Conservation (phyloP, 352 stramenopile genomes). For the Phytophthora fragariae region DNA sequence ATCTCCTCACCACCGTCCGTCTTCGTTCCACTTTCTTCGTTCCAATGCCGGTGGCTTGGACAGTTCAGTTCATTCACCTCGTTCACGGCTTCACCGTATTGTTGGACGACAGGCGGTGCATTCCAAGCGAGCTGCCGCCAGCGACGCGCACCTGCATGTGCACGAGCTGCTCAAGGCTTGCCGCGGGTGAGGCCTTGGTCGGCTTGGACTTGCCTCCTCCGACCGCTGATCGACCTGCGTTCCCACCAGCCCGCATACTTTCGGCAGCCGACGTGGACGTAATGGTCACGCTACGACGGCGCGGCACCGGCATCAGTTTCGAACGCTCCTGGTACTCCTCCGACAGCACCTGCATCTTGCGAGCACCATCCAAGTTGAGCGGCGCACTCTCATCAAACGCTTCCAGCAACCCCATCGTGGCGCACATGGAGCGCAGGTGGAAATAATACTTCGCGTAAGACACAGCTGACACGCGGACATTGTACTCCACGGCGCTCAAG, state of each 20-base stretch:
- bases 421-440: slow-evolving; percentile 95
- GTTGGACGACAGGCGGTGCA: slow-evolving; percentile 65
- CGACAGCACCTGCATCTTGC: slow-evolving; percentile 90
- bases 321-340: slow-evolving; percentile 89
- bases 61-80: slow-evolving; percentile 21
- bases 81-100: slow-evolving; percentile 38
- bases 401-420: slow-evolving; percentile 84
- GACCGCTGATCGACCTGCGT: slow-evolving; percentile 24
- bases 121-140: slow-evolving; percentile 56
- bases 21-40: slow-evolving; percentile 33
- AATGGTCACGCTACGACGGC: slow-evolving; percentile 83
- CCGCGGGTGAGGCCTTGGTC: slow-evolving; percentile 64
- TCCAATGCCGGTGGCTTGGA: slow-evolving; percentile 23
- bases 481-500: slow-evolving; percentile 91
- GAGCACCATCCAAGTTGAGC: slow-evolving; percentile 82
- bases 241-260: slow-evolving; percentile 36
- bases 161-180: slow-evolving; percentile 85
- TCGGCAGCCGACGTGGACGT: slow-evolving; percentile 60
- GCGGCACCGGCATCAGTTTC: slow-evolving; percentile 74
- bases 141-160: slow-evolving; percentile 84
- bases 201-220: slow-evolving; percentile 23
- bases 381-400: slow-evolving; percentile 81
- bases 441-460: slow-evolving; percentile 98
- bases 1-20: slow-evolving; percentile 17
- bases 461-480: slow-evolving; percentile 86